A percentile compares a stretch with the other conserved stretches of the same genome.
Evolutionary conservation across 1,284 basidiomycete species (phyloP).

Genomic region (Ceratobasidium papillatum): DNA sequence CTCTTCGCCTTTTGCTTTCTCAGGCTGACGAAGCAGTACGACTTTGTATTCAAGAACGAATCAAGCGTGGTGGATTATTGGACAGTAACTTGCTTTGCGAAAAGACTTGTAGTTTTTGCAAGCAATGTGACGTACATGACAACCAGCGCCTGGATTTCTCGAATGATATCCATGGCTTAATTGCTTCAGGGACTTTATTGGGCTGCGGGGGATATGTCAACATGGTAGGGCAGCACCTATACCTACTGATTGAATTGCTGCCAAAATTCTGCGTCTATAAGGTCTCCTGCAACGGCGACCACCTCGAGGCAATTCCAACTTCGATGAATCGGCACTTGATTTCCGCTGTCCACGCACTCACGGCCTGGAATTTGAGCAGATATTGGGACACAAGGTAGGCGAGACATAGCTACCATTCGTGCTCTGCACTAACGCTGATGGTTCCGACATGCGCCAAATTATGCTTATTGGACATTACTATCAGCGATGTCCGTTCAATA

Average conservation of each 20-base stretch:
- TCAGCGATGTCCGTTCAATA: conserved; percentile 48
- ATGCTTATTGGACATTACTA: conserved; percentile 52
- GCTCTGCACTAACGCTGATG: conserved; percentile 51
- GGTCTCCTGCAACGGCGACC: conserved; percentile 36
- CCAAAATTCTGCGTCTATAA: conserved; percentile 2
- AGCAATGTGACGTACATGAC: not conserved
- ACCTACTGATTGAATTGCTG: not conserved
- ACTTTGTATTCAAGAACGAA: conserved; percentile 51
- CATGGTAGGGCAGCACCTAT: conserved; percentile 46
- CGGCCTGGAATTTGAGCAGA: conserved; percentile 40
- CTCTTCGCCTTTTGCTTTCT: conserved; percentile 48
- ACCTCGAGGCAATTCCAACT: conserved; percentile 52
- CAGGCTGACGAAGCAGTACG: conserved; percentile 51
- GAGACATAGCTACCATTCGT: conserved; percentile 50
- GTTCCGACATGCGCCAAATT: conserved; percentile 48
- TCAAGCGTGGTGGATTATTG: conserved; percentile 38
- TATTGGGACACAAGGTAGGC: conserved; percentile 47
- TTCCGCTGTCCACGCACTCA: conserved; percentile 48
- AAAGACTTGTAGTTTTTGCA: not conserved
- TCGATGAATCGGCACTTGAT: conserved; percentile 54
- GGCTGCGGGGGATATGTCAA: conserved; percentile 47
- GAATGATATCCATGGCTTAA: not conserved
- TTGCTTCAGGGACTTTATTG: not conserved
- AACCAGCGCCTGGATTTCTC: not conserved
- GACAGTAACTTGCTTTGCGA: not conserved